phyloP scores from a whole-genome alignment of 176 grass and related monocot species.

The Elymus sibiricus region DNA sequence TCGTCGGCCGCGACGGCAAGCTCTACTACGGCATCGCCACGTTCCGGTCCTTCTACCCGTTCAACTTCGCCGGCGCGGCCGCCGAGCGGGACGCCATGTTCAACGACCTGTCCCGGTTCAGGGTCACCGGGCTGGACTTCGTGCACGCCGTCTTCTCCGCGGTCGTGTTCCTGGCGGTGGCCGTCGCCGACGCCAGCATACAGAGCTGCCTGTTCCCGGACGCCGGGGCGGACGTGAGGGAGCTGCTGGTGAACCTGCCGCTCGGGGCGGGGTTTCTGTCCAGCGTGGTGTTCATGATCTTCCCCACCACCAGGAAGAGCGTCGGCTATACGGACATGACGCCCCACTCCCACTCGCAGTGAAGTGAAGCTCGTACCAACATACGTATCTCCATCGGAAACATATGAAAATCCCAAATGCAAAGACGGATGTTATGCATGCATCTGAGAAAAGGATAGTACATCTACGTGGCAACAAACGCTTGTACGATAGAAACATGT shows the following conservation, averaged over 20 bases:
- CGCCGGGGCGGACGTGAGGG: conserved; percentile 21
- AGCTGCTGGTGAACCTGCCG: conserved; percentile 65
- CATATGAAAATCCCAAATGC: too few relatives aligned
- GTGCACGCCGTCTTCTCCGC: conserved; percentile 55
- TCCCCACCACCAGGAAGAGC: conserved; percentile 16
- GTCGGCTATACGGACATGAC: conserved; percentile 43
- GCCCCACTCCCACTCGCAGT: neutral
- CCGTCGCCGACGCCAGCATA: conserved; percentile 31
- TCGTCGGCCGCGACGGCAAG: conserved; percentile 48
- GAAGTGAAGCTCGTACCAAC: neutral
- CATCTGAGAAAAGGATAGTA: too few relatives aligned
- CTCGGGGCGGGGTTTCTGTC: conserved; percentile 39
- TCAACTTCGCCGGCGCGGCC: conserved; percentile 29
- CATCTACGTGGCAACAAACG: too few relatives aligned
- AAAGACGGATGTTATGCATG: too few relatives aligned
- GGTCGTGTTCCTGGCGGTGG: conserved; percentile 55
- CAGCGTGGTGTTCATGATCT: conserved; percentile 50
- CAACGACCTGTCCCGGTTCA: conserved; percentile 21
- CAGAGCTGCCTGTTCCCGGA: conserved; percentile 63
- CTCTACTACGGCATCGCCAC: conserved; percentile 73
- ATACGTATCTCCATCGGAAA: neutral
- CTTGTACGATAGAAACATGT: too few relatives aligned
- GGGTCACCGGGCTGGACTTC: conserved; percentile 36
- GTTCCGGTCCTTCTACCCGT: conserved; percentile 28
- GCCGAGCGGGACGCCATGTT: conserved; percentile 5